These are phyloP conservation scores for Mariannaea sp. DNA, from an alignment of 2,329 filamentous ascomycete genomes.

Conservation along the genomic window DNA sequence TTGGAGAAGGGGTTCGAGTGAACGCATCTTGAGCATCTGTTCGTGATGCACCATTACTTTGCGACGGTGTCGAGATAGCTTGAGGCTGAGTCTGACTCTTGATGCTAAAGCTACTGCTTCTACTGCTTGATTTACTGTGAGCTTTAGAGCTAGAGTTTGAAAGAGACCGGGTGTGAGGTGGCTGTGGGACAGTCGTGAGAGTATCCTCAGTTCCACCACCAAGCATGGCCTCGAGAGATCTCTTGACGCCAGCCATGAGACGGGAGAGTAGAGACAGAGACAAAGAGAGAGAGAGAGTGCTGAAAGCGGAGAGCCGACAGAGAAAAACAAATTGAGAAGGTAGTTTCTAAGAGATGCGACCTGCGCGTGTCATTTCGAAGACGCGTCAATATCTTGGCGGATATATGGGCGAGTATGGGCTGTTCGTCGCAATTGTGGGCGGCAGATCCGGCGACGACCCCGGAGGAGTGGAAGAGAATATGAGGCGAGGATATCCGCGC, in stretches of 20 bases:
- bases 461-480: neutral
- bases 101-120: conserved; percentile 25
- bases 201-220: conserved; percentile 37
- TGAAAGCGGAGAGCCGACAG: too few relatives aligned
- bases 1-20: conserved; percentile 35
- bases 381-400: neutral
- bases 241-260: conserved; percentile 48
- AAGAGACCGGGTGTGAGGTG: conserved; percentile 8
- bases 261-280: too few relatives aligned
- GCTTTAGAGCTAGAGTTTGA: conserved; percentile 21
- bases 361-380: conserved; percentile 24
- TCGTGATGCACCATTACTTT: conserved; percentile 17
- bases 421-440: neutral
- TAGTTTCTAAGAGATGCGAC: conserved; percentile 26
- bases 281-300: too few relatives aligned
- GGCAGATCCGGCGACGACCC: conserved; percentile 3
- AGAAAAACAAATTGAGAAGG: too few relatives aligned
- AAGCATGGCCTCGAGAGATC: conserved; percentile 44
- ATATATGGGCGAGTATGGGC: neutral
- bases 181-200: conserved; percentile 20
- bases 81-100: conserved; percentile 23
- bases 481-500: neutral
- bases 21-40: conserved; percentile 29
- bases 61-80: conserved; percentile 10
- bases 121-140: conserved; percentile 23